Percentiles rank a stretch among this genome's conserved stretches.
phyloP scores from a whole-genome alignment of 768 basidiomycete species.

The Psilocybe cyanescens region DNA sequence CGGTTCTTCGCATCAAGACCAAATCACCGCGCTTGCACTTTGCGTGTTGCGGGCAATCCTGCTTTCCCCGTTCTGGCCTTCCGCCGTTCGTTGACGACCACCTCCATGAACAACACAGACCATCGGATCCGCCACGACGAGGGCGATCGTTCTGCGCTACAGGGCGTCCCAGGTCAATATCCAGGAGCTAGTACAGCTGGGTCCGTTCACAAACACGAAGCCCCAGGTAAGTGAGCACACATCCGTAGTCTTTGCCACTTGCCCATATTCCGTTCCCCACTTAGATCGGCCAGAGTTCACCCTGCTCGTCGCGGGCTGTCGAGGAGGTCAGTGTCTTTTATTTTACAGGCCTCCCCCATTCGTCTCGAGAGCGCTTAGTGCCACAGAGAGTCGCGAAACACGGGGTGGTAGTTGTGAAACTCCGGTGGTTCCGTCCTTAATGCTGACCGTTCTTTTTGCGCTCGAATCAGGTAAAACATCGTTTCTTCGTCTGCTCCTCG shows the following conservation, averaged over 20 bases:
- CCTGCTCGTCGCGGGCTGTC: conserved; percentile 81
- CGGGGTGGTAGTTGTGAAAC: not conserved
- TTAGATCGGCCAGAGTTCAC: conserved; percentile 53
- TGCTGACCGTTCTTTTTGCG: conserved; percentile 21
- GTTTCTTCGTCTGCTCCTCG: conserved; percentile 83
- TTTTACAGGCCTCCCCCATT: conserved; percentile 13
- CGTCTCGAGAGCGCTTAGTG: not conserved
- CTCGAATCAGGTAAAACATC: conserved; percentile 77
- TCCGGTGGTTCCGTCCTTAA: conserved; percentile 10
- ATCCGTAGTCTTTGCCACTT: conserved; percentile 13
- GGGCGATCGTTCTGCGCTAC: conserved; percentile 32
- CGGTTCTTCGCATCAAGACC: conserved; percentile 52
- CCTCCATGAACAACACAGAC: conserved; percentile 62
- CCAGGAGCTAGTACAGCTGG: conserved; percentile 17
- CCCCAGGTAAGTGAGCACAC: conserved; percentile 37
- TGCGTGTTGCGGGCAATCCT: conserved; percentile 56
- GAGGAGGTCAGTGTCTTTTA: conserved; percentile 55
- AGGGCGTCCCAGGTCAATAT: conserved; percentile 21
- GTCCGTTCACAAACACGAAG: conserved; percentile 28
- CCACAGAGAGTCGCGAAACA: not conserved
- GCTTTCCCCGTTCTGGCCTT: conserved; percentile 49
- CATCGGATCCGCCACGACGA: conserved; percentile 51
- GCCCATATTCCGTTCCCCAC: conserved; percentile 21
- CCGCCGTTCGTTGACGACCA: conserved; percentile 45
- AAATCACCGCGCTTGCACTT: conserved; percentile 69